phyloP scores from a whole-genome alignment of 306 rosid genomes.

The Quercus rubra region DNA sequence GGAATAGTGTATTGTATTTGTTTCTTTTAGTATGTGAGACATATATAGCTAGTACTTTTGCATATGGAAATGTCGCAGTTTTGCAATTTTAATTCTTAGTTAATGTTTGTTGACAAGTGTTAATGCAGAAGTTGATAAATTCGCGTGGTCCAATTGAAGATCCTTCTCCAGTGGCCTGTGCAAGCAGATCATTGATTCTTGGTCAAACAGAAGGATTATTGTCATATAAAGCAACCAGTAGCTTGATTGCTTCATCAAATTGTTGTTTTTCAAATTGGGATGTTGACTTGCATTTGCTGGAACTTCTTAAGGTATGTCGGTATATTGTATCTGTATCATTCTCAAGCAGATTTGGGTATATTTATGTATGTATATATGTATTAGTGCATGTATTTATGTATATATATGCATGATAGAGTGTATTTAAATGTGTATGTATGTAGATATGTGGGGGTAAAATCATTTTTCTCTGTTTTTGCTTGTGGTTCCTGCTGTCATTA shows the following conservation, averaged over 20 bases:
- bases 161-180: slow-evolving; percentile 79
- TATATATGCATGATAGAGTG: not conserved
- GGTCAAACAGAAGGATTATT: slow-evolving; percentile 75
- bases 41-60: slow-evolving; percentile 3
- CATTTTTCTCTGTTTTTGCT: not conserved
- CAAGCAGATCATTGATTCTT: slow-evolving; percentile 58
- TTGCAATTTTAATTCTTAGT: slow-evolving; percentile 19
- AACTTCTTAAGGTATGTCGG: slow-evolving; percentile 71
- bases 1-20: slow-evolving; percentile 25
- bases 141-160: slow-evolving; percentile 90
- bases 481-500: not conserved
- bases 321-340: not conserved
- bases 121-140: slow-evolving; percentile 86
- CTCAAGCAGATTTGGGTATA: not conserved
- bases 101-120: slow-evolving; percentile 46
- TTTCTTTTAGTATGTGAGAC: slow-evolving; percentile 21
- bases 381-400: not conserved
- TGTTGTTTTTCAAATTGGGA: slow-evolving; percentile 82
- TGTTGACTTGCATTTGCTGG: slow-evolving; percentile 67
- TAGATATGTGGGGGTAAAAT: not conserved
- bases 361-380: not conserved
- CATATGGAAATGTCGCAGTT: not conserved
- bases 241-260: slow-evolving; percentile 69
- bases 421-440: too few species aligned
- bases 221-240: slow-evolving; percentile 75